phyloP scores from a whole-genome alignment of 352 stramenopile genomes.

The Phytophthora fragariae region DNA sequence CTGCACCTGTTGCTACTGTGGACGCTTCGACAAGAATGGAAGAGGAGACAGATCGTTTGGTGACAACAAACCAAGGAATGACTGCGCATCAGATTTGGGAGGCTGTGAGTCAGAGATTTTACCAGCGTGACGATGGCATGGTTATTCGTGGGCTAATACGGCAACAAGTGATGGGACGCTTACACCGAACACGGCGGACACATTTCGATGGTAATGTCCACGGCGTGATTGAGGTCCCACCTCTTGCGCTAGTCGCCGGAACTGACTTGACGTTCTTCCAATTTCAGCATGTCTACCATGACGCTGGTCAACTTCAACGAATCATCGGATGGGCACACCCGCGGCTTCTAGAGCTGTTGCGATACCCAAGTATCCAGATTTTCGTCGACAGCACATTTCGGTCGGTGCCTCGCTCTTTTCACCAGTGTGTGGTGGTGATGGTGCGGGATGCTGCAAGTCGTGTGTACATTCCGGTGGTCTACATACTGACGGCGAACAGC shows the following conservation, averaged over 20 bases:
- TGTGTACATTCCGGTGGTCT: background rate
- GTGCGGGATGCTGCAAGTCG: background rate
- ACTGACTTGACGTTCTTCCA: background rate
- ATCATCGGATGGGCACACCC: background rate
- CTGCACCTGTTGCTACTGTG: background rate
- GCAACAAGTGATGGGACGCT: background rate
- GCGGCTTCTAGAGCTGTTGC: background rate
- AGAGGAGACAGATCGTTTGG: background rate
- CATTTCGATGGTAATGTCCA: background rate
- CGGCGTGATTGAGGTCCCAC: background rate
- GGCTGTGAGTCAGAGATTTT: background rate
- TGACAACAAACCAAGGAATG: background rate
- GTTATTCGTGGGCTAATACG: background rate
- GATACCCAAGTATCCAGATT: background rate
- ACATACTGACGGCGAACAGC: background rate
- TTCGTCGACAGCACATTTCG: background rate
- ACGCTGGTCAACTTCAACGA: background rate
- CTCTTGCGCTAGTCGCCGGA: background rate
- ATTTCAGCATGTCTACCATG: conserved; percentile 4
- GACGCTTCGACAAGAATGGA: background rate
- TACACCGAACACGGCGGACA: background rate
- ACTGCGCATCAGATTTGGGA: background rate
- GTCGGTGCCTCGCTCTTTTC: background rate
- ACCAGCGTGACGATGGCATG: background rate
- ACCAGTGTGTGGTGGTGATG: background rate